Percentiles rank a stretch among this genome's conserved stretches.
Conservation (phyloP, 192 early-diverging fungal genomes). For the Gigaspora rosea region DNA sequence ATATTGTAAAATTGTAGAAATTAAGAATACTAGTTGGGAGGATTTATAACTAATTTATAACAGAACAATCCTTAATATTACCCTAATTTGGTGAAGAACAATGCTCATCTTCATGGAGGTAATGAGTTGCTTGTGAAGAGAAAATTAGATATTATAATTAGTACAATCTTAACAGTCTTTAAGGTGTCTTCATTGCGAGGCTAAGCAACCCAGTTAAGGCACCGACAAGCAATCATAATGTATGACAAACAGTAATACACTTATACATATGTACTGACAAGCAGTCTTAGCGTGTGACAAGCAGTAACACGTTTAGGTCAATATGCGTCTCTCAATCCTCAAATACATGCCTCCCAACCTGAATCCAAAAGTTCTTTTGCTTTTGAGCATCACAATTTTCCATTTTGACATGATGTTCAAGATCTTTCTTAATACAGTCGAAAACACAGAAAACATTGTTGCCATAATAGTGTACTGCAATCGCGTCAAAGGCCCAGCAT, state of each 20-base stretch:
- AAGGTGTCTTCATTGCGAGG: background rate
- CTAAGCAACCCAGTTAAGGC: background rate
- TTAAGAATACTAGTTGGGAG: background rate
- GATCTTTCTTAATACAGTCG: conserved; percentile 29
- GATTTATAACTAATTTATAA: too few species aligned
- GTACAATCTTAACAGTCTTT: background rate
- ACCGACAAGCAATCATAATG: background rate
- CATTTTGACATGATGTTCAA: conserved; percentile 30
- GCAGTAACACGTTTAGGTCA: too few species aligned
- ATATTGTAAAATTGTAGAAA: conserved; percentile 13
- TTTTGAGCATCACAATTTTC: conserved; percentile 31
- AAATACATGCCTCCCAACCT: background rate
- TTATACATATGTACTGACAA: background rate
- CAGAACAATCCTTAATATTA: conserved; percentile 28
- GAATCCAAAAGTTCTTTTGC: conserved; percentile 29
- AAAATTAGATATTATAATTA: background rate
- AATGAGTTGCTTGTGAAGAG: conserved; percentile 22
- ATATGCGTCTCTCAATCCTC: too few species aligned
- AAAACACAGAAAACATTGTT: background rate
- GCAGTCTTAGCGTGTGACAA: background rate
- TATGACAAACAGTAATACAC: background rate
- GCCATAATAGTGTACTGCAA: conserved; percentile 27
- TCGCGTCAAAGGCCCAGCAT: conserved; percentile 30
- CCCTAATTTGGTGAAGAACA: conserved; percentile 26
- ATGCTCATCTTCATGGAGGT: conserved; percentile 23